These are phyloP conservation scores for Diversispora epigaea DNA, from an alignment of 192 early-diverging fungal genomes.

Conservation along the genomic window DNA sequence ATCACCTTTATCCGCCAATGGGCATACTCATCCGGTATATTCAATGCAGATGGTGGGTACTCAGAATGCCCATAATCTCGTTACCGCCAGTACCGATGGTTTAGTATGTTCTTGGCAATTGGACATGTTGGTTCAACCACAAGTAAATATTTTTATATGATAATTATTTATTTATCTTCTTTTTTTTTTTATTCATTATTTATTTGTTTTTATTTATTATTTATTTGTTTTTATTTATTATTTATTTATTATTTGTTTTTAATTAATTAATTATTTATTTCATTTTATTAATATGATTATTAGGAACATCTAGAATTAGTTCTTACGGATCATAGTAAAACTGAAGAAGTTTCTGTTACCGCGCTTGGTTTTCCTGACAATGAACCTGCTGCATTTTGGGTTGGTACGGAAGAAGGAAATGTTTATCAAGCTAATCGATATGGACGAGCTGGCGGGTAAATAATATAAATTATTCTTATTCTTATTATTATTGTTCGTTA, in stretches of 20 bases:
- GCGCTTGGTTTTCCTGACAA: conserved; percentile 86
- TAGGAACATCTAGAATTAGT: conserved; percentile 79
- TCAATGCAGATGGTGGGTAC: conserved; percentile 88
- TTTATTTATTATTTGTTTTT: not conserved
- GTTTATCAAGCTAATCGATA: conserved; percentile 95
- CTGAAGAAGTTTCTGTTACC: conserved; percentile 93
- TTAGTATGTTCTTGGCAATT: conserved; percentile 95
- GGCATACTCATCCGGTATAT: conserved; percentile 97
- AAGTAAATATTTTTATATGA: conserved; percentile 42
- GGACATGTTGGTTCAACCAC: conserved; percentile 96
- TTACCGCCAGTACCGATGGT: conserved; percentile 95
- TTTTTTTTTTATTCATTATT: not conserved
- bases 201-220: not conserved
- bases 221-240: not conserved
- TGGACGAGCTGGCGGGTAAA: conserved; percentile 87
- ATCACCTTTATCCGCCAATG: conserved; percentile 87
- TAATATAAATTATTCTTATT: not conserved
- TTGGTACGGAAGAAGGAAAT: conserved; percentile 94
- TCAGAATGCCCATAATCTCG: conserved; percentile 90
- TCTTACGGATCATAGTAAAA: conserved; percentile 71
- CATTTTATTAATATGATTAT: not conserved
- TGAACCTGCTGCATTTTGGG: conserved; percentile 91
- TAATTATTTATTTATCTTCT: not conserved
- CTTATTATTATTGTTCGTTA: conserved; percentile 3
- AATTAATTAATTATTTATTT: not conserved